Evolutionary conservation across 768 basidiomycete genomes (phyloP).

Genomic region (Hericium erinaceus): DNA sequence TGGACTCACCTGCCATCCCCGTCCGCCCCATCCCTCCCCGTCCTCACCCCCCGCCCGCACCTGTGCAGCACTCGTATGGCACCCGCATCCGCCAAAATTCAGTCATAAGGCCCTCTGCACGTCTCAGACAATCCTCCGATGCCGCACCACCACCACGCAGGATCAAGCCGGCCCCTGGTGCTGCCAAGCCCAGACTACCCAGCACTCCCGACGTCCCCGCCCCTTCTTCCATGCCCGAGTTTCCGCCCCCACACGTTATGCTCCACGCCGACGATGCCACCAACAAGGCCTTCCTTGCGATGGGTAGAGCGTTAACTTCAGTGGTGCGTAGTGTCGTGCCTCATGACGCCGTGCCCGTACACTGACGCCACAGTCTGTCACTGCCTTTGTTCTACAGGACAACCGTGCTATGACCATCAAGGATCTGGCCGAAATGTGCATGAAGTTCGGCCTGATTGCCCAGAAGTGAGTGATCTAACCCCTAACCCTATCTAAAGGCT

Average conservation of each 20-base stretch:
- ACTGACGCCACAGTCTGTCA: conserved; percentile 9
- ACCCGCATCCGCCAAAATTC: conserved; percentile 47
- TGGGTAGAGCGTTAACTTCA: conserved; percentile 64
- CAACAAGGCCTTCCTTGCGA: conserved; percentile 65
- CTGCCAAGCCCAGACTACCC: conserved; percentile 13
- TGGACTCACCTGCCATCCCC: conserved; percentile 16
- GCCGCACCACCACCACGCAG: conserved; percentile 17
- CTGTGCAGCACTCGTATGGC: conserved; percentile 35
- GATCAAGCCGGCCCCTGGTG: conserved; percentile 24
- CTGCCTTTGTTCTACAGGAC: conserved; percentile 34
- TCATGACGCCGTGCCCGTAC: neutral
- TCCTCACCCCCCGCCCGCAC: conserved; percentile 19
- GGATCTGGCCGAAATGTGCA: conserved; percentile 67
- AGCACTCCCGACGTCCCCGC: conserved; percentile 13
- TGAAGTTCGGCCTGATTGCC: conserved; percentile 56
- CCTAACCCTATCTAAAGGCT: conserved; percentile 12
- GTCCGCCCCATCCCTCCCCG: conserved; percentile 12
- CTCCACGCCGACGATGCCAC: conserved; percentile 67
- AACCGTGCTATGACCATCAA: conserved; percentile 84
- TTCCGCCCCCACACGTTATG: conserved; percentile 55
- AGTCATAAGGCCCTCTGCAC: conserved; percentile 41
- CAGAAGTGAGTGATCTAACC: conserved; percentile 49
- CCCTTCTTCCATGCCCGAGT: conserved; percentile 25
- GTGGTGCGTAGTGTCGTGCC: conserved; percentile 40
- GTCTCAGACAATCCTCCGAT: conserved; percentile 38